Percentiles rank a stretch among this genome's conserved stretches.
Conservation (phyloP, 768 basidiomycete genomes). For the Suillus variegatus region DNA sequence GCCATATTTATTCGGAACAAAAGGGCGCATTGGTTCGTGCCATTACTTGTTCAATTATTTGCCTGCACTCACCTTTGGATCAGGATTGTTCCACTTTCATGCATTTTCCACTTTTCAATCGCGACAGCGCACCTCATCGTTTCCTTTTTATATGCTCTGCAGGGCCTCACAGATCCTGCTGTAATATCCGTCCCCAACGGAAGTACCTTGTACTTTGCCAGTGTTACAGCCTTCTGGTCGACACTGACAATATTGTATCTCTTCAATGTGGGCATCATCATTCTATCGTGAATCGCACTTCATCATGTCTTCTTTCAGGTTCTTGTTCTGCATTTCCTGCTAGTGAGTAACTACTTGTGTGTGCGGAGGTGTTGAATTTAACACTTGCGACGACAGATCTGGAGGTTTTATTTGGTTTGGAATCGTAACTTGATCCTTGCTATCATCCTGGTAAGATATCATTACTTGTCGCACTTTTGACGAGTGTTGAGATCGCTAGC, state of each 20-base stretch:
- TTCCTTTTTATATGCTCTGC: background rate
- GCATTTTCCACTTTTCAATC: background rate
- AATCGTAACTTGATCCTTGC: background rate
- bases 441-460: background rate
- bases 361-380: background rate
- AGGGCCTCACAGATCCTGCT: background rate
- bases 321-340: slow-evolving; percentile 5
- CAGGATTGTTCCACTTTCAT: slow-evolving; percentile 3
- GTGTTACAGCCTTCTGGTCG: background rate
- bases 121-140: background rate
- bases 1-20: background rate
- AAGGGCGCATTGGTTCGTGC: slow-evolving; percentile 6
- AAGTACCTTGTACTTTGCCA: background rate
- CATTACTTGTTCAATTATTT: background rate
- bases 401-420: slow-evolving; percentile 10
- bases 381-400: slow-evolving; percentile 4
- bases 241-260: background rate
- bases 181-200: background rate
- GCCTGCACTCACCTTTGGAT: background rate
- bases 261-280: background rate
- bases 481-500: background rate
- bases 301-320: background rate
- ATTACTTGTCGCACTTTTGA: too few relatives aligned
- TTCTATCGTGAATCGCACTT: background rate
- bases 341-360: background rate